Conservation (phyloP, 23 red algal species). For the Agarophyton chilense region DNA sequence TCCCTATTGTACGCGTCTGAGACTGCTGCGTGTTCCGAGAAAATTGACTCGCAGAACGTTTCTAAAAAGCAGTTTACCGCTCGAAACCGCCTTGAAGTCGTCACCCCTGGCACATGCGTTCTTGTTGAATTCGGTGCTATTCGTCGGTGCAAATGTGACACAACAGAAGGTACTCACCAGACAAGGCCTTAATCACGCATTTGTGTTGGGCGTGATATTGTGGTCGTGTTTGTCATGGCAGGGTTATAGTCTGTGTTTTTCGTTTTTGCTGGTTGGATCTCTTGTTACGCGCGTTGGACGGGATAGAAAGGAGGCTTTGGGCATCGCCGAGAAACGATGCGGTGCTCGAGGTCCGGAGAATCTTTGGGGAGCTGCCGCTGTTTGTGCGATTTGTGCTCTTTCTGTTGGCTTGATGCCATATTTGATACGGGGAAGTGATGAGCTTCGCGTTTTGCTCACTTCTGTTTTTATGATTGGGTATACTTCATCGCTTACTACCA, state of each 20-base stretch:
- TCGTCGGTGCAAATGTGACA: background rate
- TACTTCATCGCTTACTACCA: slow-evolving; percentile 74
- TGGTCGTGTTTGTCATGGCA: slow-evolving; percentile 71
- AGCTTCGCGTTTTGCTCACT: background rate
- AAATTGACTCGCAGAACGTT: background rate
- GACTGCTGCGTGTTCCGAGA: background rate
- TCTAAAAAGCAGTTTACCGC: background rate
- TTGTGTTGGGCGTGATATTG: slow-evolving; percentile 71
- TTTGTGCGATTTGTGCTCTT: slow-evolving; percentile 64
- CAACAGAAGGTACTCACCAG: slow-evolving; percentile 66
- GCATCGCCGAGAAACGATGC: slow-evolving; percentile 86
- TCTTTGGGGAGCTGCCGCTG: slow-evolving; percentile 92
- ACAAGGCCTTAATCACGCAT: slow-evolving; percentile 75
- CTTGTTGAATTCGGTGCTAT: slow-evolving; percentile 24
- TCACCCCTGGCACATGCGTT: slow-evolving; percentile 24
- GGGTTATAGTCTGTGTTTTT: slow-evolving; percentile 69
- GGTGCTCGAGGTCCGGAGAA: slow-evolving; percentile 97
- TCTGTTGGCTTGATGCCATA: background rate
- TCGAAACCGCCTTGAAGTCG: background rate
- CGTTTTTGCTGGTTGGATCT: slow-evolving; percentile 82
- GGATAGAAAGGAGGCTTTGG: slow-evolving; percentile 65
- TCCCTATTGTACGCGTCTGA: background rate
- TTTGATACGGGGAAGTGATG: background rate
- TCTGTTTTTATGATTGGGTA: slow-evolving; percentile 53
- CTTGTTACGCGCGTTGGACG: slow-evolving; percentile 65